These are phyloP conservation scores for Lagenaria siceraria DNA, from an alignment of 306 rosid genomes.

Conservation along the genomic window DNA sequence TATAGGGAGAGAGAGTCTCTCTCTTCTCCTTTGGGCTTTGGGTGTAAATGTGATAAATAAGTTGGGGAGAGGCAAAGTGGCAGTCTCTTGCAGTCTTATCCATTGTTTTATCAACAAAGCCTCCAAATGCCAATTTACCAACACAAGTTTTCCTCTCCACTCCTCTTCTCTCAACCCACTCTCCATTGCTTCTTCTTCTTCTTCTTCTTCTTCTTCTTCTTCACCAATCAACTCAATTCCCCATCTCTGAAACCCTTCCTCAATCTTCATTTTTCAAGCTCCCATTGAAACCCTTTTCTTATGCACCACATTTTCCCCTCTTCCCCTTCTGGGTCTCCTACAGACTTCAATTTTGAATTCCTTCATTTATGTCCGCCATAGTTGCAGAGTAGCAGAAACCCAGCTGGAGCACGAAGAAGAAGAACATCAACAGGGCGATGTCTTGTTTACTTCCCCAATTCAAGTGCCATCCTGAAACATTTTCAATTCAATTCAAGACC, in stretches of 20 bases:
- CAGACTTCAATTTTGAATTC: background rate
- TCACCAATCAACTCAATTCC: background rate
- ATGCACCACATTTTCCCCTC: background rate
- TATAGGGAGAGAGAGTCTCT: background rate
- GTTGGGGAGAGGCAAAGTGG: background rate
- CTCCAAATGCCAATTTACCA: constrained; percentile 3
- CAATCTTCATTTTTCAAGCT: background rate
- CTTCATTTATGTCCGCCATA: background rate
- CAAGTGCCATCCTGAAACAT: constrained; percentile 49
- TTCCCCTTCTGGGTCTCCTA: background rate
- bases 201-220: background rate
- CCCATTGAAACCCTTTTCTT: background rate
- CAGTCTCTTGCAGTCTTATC: constrained; percentile 8
- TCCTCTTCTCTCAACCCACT: background rate
- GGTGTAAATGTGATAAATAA: background rate
- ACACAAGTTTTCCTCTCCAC: constrained; percentile 14
- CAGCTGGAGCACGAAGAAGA: background rate
- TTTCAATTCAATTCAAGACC: constrained; percentile 32
- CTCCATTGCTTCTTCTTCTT: background rate
- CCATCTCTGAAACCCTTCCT: background rate
- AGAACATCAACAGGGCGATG: constrained; percentile 23
- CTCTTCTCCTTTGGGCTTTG: background rate
- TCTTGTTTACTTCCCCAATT: constrained; percentile 74
- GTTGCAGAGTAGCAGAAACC: background rate
- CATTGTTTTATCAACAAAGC: constrained; percentile 12